phyloP scores from a whole-genome alignment of 2,329 filamentous ascomycete genomes.

The Aureobasidium namibiae region DNA sequence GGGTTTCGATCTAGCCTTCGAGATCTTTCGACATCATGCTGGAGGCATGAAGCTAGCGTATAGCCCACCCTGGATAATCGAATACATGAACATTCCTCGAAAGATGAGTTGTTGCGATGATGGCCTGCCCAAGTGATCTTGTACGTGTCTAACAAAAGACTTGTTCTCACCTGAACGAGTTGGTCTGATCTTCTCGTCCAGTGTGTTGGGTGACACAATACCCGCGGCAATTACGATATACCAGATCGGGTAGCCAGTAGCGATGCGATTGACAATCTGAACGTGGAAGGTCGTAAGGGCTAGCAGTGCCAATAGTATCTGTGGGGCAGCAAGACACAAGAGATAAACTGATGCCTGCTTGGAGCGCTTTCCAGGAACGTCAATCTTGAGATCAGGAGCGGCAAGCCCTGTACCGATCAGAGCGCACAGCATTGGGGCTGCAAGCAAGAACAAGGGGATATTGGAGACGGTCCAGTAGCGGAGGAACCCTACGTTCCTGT shows the following conservation, averaged over 20 bases:
- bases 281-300: slow-evolving; percentile 80
- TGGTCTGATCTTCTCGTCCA: slow-evolving; percentile 12
- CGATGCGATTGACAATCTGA: slow-evolving; percentile 84
- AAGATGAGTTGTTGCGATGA: slow-evolving; percentile 34
- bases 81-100: slow-evolving; percentile 72
- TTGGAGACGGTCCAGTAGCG: slow-evolving; percentile 86
- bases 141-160: background rate
- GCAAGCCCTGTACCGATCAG: slow-evolving; percentile 51
- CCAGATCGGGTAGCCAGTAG: slow-evolving; percentile 84
- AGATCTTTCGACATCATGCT: slow-evolving; percentile 44
- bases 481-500: slow-evolving; percentile 78
- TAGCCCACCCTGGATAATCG: slow-evolving; percentile 68
- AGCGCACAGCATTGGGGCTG: slow-evolving; percentile 65
- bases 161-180: background rate
- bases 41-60: slow-evolving; percentile 90
- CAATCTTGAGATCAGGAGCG: background rate
- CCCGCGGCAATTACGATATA: slow-evolving; percentile 67
- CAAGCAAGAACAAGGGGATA: slow-evolving; percentile 77
- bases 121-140: background rate
- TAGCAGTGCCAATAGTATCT: slow-evolving; percentile 61
- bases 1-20: background rate
- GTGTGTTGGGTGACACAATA: slow-evolving; percentile 17
- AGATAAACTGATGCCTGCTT: background rate
- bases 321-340: slow-evolving; percentile 56
- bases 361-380: background rate